Conservation (phyloP, 106 monocot genomes). For the Platanthera guangdongensis region DNA sequence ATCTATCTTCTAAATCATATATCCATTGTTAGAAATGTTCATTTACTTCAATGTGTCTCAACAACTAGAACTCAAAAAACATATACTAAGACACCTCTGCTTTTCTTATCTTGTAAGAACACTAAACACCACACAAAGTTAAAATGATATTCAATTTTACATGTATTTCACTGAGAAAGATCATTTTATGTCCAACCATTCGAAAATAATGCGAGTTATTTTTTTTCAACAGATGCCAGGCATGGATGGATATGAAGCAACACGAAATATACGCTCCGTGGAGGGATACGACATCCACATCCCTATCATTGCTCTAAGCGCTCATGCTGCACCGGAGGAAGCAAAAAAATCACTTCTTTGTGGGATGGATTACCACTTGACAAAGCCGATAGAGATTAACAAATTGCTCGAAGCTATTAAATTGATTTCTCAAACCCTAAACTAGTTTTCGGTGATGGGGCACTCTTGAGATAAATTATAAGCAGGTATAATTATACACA, state of each 20-base stretch:
- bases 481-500: too few species aligned
- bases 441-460: not conserved
- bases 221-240: slow-evolving; percentile 58
- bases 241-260: slow-evolving; percentile 90
- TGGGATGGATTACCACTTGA: slow-evolving; percentile 71
- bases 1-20: too few species aligned
- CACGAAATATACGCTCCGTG: slow-evolving; percentile 48
- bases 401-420: slow-evolving; percentile 31
- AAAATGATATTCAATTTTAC: too few species aligned
- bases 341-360: slow-evolving; percentile 18
- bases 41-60: too few species aligned
- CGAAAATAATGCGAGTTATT: not conserved
- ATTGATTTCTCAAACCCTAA: not conserved
- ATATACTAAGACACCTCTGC: too few species aligned
- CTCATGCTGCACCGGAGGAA: slow-evolving; percentile 39
- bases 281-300: slow-evolving; percentile 52
- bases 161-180: not conserved
- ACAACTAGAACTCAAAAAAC: too few species aligned
- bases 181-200: not conserved
- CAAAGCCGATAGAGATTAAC: slow-evolving; percentile 35
- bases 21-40: too few species aligned
- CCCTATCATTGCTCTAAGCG: slow-evolving; percentile 67
- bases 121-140: too few species aligned
- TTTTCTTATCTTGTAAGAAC: too few species aligned
- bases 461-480: too few species aligned